Conservation (phyloP, 2,329 filamentous ascomycete genomes). For the Aspergillus awamori region DNA sequence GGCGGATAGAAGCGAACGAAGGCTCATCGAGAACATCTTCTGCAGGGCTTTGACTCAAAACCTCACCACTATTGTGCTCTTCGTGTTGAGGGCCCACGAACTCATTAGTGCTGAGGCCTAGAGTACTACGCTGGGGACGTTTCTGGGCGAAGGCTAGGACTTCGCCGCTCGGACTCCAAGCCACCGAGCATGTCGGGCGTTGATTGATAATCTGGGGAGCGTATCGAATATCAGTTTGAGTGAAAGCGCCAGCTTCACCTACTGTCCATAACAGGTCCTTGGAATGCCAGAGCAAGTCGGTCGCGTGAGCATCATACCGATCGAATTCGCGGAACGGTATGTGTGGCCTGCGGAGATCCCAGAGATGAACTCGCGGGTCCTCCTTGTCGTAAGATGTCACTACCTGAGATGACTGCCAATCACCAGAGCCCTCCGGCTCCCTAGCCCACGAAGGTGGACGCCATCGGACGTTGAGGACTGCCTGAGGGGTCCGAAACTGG, state of each 20-base stretch:
- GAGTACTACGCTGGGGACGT: slow-evolving; percentile 48
- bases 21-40: slow-evolving; percentile 62
- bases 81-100: slow-evolving; percentile 47
- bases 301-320: slow-evolving; percentile 57
- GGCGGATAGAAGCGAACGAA: slow-evolving; percentile 54
- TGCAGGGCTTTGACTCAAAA: slow-evolving; percentile 54
- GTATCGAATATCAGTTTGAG: slow-evolving; percentile 65
- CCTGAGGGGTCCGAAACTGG: slow-evolving; percentile 62
- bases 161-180: slow-evolving; percentile 61
- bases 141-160: slow-evolving; percentile 59
- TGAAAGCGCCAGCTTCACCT: slow-evolving; percentile 62
- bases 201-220: slow-evolving; percentile 61
- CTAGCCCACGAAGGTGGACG: slow-evolving; percentile 61
- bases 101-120: slow-evolving; percentile 44
- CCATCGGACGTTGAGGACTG: slow-evolving; percentile 65
- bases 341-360: slow-evolving; percentile 65
- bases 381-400: slow-evolving; percentile 65
- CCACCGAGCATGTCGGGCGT: slow-evolving; percentile 59
- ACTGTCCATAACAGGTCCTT: slow-evolving; percentile 68
- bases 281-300: slow-evolving; percentile 66
- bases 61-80: slow-evolving; percentile 50
- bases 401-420: slow-evolving; percentile 64
- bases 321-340: slow-evolving; percentile 65
- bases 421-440: slow-evolving; percentile 54
- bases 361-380: slow-evolving; percentile 63